These are phyloP conservation scores for Plantago major DNA, from an alignment of 257 asterid genomes.

Conservation along the genomic window DNA sequence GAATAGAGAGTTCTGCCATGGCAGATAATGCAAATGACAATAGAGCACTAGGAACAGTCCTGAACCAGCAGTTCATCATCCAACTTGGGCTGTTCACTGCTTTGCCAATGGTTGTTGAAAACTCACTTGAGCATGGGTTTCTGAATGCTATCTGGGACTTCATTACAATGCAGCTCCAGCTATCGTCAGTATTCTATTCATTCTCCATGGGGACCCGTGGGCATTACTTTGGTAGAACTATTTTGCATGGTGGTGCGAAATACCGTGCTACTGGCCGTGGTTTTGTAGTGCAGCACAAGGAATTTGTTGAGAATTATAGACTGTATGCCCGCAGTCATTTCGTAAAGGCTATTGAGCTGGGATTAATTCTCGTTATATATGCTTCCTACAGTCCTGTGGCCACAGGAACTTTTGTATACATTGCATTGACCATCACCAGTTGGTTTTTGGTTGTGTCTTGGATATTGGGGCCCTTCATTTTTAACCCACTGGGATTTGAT, in stretches of 20 bases:
- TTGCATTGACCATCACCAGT: conserved; percentile 85
- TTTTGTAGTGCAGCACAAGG: conserved; percentile 93
- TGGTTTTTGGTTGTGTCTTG: conserved; percentile 96
- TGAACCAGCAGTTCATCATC: conserved; percentile 97
- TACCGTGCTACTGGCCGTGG: conserved; percentile 99
- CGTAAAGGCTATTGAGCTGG: conserved; percentile 94
- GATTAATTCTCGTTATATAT: conserved; percentile 79
- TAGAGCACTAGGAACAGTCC: conserved; percentile 85
- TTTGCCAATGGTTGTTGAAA: conserved; percentile 93
- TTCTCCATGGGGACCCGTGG: conserved; percentile 99
- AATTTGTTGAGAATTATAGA: conserved; percentile 85
- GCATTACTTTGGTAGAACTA: conserved; percentile 95
- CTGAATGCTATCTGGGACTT: conserved; percentile 92
- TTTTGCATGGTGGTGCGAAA: conserved; percentile 97
- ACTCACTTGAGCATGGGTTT: conserved; percentile 95
- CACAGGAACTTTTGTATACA: conserved; percentile 77
- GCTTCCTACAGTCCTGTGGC: conserved; percentile 90
- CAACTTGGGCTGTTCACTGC: conserved; percentile 95
- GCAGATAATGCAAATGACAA: conserved; percentile 43
- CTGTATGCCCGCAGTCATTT: conserved; percentile 95
- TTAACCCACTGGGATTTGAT: conserved; percentile 94
- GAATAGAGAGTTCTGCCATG: conserved; percentile 65
- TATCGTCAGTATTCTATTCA: conserved; percentile 86
- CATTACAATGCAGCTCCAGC: conserved; percentile 94
- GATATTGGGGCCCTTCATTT: conserved; percentile 85